These are phyloP conservation scores for Apiotrichum mycotoxinovorans DNA, from an alignment of 1,284 basidiomycete genomes.

Conservation along the genomic window DNA sequence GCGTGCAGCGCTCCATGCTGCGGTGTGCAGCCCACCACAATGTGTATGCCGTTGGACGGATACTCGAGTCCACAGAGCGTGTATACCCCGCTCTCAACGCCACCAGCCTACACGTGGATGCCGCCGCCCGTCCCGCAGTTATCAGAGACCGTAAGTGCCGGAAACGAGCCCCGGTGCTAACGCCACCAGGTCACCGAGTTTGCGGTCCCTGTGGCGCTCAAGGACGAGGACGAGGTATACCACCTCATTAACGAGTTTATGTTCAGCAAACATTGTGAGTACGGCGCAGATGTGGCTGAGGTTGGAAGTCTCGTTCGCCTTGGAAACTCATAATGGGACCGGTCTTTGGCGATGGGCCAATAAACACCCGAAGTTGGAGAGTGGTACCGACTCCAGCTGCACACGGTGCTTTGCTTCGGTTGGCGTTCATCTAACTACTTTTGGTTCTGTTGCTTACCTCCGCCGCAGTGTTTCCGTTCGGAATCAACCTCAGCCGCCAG, in stretches of 20 bases:
- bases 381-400: too few species aligned
- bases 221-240: not conserved
- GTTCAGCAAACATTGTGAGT: not conserved
- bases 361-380: too few species aligned
- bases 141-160: not conserved
- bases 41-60: too few species aligned
- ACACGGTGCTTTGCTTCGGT: too few species aligned
- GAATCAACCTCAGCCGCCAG: not conserved
- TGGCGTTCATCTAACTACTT: not conserved
- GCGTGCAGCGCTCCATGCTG: too few species aligned
- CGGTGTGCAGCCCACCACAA: too few species aligned
- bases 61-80: not conserved
- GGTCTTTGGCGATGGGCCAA: too few species aligned
- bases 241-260: not conserved
- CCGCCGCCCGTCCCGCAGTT: too few species aligned
- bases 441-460: not conserved
- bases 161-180: not conserved
- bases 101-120: not conserved
- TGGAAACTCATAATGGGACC: too few species aligned
- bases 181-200: not conserved
- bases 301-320: too few species aligned
- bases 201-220: not conserved
- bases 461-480: not conserved
- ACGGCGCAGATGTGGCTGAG: too few species aligned
- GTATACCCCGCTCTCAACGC: not conserved